Percentiles rank a stretch among this genome's conserved stretches.
Conservation (phyloP, 805 yeast species). For the Yamadazyma ubonensis region DNA sequence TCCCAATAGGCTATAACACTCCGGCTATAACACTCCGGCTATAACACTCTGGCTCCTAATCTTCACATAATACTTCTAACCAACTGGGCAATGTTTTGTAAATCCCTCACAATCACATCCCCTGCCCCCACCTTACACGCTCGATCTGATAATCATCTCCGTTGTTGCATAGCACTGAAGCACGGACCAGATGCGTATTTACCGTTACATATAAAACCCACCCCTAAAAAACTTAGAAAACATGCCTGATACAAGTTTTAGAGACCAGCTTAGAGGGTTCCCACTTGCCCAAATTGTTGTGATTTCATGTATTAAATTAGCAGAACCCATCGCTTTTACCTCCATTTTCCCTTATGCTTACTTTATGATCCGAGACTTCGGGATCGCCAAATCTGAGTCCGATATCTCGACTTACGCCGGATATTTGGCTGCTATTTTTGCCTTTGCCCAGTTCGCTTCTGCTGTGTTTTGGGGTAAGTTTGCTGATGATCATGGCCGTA, state of each 20-base stretch:
- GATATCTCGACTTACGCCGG: constrained; percentile 62
- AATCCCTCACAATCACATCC: constrained; percentile 1
- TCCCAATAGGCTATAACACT: too few species aligned
- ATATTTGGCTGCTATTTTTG: constrained; percentile 57
- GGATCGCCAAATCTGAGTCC: constrained; percentile 46
- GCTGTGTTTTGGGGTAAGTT: constrained; percentile 60
- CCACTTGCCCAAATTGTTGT: constrained; percentile 50
- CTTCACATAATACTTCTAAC: too few species aligned
- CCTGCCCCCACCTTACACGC: too few species aligned
- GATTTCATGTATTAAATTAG: constrained; percentile 45
- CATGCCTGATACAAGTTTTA: constrained; percentile 21
- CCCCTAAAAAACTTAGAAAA: neutral
- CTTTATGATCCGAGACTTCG: constrained; percentile 60
- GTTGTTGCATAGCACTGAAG: neutral
- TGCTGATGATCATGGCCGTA: constrained; percentile 56
- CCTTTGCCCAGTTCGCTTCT: constrained; percentile 56
- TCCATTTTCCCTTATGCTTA: constrained; percentile 63
- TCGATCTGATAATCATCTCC: too few species aligned
- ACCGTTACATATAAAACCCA: neutral
- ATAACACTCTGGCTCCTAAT: too few species aligned
- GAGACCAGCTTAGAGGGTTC: constrained; percentile 53
- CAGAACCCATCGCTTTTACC: constrained; percentile 65
- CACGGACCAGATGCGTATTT: neutral
- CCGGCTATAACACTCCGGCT: too few species aligned
- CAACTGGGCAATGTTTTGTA: too few species aligned